phyloP scores from a whole-genome alignment of 805 yeast species.

The Candida dajiaensis region DNA sequence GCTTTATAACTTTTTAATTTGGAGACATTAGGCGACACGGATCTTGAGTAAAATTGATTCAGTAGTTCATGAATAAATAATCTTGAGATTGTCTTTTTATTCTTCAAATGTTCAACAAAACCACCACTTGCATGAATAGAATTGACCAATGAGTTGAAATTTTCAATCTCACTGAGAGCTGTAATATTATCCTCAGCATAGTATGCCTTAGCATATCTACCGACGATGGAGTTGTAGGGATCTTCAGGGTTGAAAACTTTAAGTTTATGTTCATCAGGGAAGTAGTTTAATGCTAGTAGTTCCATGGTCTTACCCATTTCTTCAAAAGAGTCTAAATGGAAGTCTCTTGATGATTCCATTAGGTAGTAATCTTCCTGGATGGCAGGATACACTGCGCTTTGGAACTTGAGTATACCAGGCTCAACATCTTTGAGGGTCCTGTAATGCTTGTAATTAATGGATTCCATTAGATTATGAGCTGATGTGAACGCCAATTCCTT shows the following conservation, averaged over 20 bases:
- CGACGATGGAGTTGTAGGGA: slow-evolving; percentile 34
- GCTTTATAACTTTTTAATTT: slow-evolving; percentile 70
- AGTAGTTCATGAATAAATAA: slow-evolving; percentile 60
- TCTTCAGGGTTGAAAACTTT: slow-evolving; percentile 29
- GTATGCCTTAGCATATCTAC: slow-evolving; percentile 30
- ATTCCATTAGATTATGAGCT: slow-evolving; percentile 16
- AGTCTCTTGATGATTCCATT: slow-evolving; percentile 41
- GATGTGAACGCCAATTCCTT: slow-evolving; percentile 16
- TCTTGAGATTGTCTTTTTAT: slow-evolving; percentile 29
- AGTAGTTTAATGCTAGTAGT: slow-evolving; percentile 31
- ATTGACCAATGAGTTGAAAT: slow-evolving; percentile 38
- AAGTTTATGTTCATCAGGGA: slow-evolving; percentile 31
- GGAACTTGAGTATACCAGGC: slow-evolving; percentile 21
- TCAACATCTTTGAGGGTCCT: slow-evolving; percentile 24
- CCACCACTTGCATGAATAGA: slow-evolving; percentile 25
- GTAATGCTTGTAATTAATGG: slow-evolving; percentile 18
- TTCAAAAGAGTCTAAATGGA: slow-evolving; percentile 54
- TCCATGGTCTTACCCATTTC: slow-evolving; percentile 54
- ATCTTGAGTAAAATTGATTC: slow-evolving; percentile 66
- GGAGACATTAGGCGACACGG: slow-evolving; percentile 68
- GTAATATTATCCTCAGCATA: slow-evolving; percentile 24
- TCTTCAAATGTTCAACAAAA: slow-evolving; percentile 26
- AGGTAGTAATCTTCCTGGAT: slow-evolving; percentile 45
- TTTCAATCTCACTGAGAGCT: slow-evolving; percentile 30
- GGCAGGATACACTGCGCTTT: slow-evolving; percentile 34